These are phyloP conservation scores for Syzygium aromaticum DNA, from an alignment of 345 rosid genomes.

Conservation along the genomic window DNA sequence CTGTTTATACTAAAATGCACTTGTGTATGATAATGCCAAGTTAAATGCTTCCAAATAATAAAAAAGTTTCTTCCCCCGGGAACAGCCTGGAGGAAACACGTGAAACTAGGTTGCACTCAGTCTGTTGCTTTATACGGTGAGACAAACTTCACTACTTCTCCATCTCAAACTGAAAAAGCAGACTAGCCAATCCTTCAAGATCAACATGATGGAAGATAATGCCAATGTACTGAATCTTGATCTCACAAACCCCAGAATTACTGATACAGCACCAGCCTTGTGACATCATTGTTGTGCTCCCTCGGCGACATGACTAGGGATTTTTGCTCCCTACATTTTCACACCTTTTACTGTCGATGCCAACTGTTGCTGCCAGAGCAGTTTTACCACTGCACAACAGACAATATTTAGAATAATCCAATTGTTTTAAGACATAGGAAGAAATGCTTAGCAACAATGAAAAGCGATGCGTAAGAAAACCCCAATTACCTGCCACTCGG, in stretches of 20 bases:
- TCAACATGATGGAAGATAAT: background rate
- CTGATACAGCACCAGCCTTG: background rate
- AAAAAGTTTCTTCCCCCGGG: background rate
- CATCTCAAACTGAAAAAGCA: background rate
- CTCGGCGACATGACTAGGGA: background rate
- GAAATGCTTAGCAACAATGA: constrained; percentile 3
- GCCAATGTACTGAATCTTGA: background rate
- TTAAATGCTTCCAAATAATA: background rate
- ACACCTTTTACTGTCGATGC: constrained; percentile 55
- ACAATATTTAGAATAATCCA: background rate
- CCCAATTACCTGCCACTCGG: constrained; percentile 71
- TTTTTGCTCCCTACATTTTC: background rate
- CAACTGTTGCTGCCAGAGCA: constrained; percentile 88
- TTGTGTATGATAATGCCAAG: background rate
- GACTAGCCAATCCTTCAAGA: background rate
- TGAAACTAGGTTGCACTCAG: background rate
- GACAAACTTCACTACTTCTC: background rate
- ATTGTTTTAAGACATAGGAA: background rate
- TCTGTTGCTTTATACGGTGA: background rate
- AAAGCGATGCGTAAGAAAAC: background rate
- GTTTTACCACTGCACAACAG: no score
- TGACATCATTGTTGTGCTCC: background rate
- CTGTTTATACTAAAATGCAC: background rate
- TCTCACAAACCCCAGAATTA: background rate
- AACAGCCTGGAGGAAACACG: background rate